A percentile compares a stretch with the other conserved stretches of the same genome.
Evolutionary conservation across 2,329 filamentous ascomycete genomes (phyloP).

Genomic region (Colletotrichum theobromicola): DNA sequence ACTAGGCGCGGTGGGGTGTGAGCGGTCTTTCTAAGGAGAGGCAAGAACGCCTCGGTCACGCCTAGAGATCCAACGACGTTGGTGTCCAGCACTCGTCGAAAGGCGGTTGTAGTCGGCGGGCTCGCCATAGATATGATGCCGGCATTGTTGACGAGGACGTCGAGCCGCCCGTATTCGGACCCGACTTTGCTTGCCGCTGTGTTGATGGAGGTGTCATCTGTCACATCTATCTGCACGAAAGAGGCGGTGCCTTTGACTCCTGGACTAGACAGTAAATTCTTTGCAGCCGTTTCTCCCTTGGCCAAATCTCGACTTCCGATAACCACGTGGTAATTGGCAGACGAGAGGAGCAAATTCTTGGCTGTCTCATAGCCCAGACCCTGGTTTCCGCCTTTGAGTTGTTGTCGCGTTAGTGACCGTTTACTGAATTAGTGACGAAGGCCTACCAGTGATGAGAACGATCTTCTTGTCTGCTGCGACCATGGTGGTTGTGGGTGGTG

Average conservation of each 20-base stretch:
- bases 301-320: constrained; percentile 32
- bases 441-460: not conserved
- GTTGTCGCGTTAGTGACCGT: not conserved
- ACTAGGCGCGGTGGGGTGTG: constrained; percentile 37
- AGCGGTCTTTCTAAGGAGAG: constrained; percentile 30
- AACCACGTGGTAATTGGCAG: constrained; percentile 33
- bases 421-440: not conserved
- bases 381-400: not conserved
- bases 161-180: constrained; percentile 29
- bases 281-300: constrained; percentile 25
- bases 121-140: constrained; percentile 25
- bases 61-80: constrained; percentile 38
- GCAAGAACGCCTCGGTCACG: constrained; percentile 30
- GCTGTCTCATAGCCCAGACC: not conserved
- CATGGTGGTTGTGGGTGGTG: not conserved
- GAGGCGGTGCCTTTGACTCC: constrained; percentile 16
- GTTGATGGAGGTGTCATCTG: constrained; percentile 29
- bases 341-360: not conserved
- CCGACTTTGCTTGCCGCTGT: constrained; percentile 26
- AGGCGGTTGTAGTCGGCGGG: constrained; percentile 11
- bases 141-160: constrained; percentile 41
- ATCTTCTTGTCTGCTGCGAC: not conserved
- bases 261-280: not conserved
- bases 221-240: constrained; percentile 28
- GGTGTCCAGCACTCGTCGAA: not conserved